These are phyloP conservation scores for Leishmania braziliensis DNA, from an alignment of 208 protist genomes.

Conservation along the genomic window DNA sequence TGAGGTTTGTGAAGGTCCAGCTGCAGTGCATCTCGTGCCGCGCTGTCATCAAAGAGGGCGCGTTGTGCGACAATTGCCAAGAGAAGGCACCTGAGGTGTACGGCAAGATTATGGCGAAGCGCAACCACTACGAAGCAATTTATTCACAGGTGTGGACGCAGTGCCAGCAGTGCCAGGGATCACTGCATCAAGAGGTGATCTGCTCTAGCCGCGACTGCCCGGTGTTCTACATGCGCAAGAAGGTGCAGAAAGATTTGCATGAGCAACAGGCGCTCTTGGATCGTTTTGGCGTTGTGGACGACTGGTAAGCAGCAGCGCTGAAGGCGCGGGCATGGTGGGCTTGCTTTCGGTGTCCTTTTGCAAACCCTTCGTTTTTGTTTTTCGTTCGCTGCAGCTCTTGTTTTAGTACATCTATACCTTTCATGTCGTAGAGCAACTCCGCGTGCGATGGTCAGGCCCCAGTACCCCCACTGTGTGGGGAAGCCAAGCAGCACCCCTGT, in stretches of 20 bases:
- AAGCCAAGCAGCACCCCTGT: background rate
- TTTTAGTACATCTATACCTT: background rate
- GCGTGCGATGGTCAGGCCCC: background rate
- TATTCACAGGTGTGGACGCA: constrained; percentile 98
- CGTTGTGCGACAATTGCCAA: constrained; percentile 93
- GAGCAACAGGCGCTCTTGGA: constrained; percentile 94
- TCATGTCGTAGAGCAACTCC: background rate
- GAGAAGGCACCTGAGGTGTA: constrained; percentile 93
- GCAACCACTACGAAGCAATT: constrained; percentile 95
- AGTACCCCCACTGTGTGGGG: background rate
- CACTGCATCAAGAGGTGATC: constrained; percentile 97
- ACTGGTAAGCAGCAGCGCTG: constrained; percentile 68
- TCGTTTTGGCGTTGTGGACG: constrained; percentile 94
- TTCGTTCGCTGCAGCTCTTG: background rate
- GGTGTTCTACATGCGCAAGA: constrained; percentile 99
- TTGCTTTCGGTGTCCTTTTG: background rate
- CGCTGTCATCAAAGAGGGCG: constrained; percentile 72
- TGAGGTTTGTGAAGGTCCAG: constrained; percentile 97
- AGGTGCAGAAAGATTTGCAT: constrained; percentile 98
- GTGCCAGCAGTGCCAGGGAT: constrained; percentile 99
- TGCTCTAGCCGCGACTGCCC: constrained; percentile 98
- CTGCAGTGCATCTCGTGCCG: constrained; percentile 97
- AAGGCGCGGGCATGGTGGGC: background rate
- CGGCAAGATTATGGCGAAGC: constrained; percentile 87
- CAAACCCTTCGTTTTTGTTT: background rate